Conservation (phyloP, 768 basidiomycete species). For the Naganishia friedmannii region DNA sequence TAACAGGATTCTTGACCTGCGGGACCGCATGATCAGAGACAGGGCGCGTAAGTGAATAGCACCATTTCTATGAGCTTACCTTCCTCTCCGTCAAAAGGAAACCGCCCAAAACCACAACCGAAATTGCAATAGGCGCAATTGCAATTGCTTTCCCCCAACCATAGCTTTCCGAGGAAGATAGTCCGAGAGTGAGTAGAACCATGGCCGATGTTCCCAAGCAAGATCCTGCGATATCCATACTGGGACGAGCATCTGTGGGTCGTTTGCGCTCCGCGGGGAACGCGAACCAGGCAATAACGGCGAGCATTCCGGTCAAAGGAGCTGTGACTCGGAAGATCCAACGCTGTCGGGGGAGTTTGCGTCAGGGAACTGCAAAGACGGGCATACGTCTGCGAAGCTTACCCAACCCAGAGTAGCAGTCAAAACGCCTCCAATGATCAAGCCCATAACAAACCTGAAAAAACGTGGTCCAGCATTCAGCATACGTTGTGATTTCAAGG, state of each 20-base stretch:
- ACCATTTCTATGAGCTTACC: not conserved
- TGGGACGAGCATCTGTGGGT: slow-evolving; percentile 6
- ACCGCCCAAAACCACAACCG: slow-evolving; percentile 26
- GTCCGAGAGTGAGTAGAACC: slow-evolving; percentile 32
- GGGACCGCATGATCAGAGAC: not conserved
- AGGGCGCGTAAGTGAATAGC: not conserved
- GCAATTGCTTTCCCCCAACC: slow-evolving; percentile 32
- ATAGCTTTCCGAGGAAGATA: slow-evolving; percentile 20
- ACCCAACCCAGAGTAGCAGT: slow-evolving; percentile 21
- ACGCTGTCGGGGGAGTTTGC: not conserved
- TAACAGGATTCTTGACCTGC: slow-evolving; percentile 33
- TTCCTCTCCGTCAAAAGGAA: slow-evolving; percentile 33
- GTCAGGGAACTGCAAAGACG: not conserved
- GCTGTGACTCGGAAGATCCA: slow-evolving; percentile 27
- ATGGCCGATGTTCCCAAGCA: slow-evolving; percentile 29
- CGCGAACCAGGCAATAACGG: slow-evolving; percentile 24
- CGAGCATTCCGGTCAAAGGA: slow-evolving; percentile 8
- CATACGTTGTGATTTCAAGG: not conserved
- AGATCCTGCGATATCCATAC: slow-evolving; percentile 34
- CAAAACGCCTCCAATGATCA: slow-evolving; percentile 12
- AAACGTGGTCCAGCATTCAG: not conserved
- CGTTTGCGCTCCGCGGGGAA: slow-evolving; percentile 26
- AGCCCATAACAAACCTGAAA: slow-evolving; percentile 9
- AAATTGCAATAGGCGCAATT: slow-evolving; percentile 30
- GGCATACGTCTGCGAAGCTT: too few relatives aligned